Conservation (phyloP, 2,329 filamentous ascomycete species). For the Colletotrichum caudatum region DNA sequence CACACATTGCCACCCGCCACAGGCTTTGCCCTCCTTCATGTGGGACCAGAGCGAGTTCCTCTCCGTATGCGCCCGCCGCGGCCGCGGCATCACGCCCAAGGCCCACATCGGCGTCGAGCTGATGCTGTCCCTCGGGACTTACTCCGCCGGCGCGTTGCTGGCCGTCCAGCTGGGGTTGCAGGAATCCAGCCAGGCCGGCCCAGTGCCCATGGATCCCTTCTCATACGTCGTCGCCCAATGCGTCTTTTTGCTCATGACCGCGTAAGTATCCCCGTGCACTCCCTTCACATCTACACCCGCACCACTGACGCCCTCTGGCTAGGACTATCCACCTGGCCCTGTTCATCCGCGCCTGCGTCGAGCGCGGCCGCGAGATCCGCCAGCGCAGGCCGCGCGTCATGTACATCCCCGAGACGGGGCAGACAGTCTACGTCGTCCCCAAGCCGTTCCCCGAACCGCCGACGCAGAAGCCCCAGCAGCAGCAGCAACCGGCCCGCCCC, state of each 20-base stretch:
- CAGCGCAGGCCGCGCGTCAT: constrained; percentile 43
- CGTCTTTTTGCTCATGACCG: constrained; percentile 18
- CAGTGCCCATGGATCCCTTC: background rate
- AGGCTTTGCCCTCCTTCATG: constrained; percentile 38
- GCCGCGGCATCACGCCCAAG: constrained; percentile 46
- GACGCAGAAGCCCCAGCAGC: background rate
- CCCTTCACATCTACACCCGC: background rate
- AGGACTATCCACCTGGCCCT: constrained; percentile 46
- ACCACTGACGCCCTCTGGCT: background rate
- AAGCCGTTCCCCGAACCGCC: constrained; percentile 38
- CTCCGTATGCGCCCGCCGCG: constrained; percentile 44
- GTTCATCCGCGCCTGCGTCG: constrained; percentile 47
- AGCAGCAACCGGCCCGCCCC: background rate
- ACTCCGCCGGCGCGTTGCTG: constrained; percentile 4
- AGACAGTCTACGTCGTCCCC: constrained; percentile 44
- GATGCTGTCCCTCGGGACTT: constrained; percentile 39
- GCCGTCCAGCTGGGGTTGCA: background rate
- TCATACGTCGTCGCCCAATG: background rate
- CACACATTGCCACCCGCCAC: background rate
- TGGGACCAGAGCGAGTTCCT: constrained; percentile 48
- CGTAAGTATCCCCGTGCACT: background rate
- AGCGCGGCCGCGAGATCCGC: constrained; percentile 42
- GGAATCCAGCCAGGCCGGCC: background rate
- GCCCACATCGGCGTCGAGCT: constrained; percentile 48
- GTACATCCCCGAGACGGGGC: constrained; percentile 44